Evolutionary conservation across 768 basidiomycete species (phyloP).

Genomic region (Tricholoma matsutake): DNA sequence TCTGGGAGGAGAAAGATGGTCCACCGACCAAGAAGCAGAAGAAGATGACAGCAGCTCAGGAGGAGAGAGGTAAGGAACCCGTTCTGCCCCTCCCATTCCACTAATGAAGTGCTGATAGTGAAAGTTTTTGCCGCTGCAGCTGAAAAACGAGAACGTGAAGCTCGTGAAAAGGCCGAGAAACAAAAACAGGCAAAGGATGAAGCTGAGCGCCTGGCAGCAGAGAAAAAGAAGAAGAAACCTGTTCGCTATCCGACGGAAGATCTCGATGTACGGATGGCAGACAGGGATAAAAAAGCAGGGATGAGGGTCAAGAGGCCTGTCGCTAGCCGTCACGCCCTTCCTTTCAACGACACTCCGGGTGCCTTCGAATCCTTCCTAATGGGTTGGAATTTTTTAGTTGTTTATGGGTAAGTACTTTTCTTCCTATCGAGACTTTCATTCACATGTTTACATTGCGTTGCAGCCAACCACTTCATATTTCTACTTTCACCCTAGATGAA

Average conservation of each 20-base stretch:
- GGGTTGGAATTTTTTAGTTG: slow-evolving; percentile 92
- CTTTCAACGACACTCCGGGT: slow-evolving; percentile 62
- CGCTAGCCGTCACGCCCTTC: slow-evolving; percentile 58
- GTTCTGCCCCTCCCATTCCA: slow-evolving; percentile 4
- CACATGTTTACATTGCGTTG: slow-evolving; percentile 5
- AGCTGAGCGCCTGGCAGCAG: slow-evolving; percentile 65
- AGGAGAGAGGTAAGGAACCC: slow-evolving; percentile 59
- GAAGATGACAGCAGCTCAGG: slow-evolving; percentile 69
- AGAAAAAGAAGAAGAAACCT: slow-evolving; percentile 87
- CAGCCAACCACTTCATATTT: slow-evolving; percentile 85
- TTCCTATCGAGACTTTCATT: slow-evolving; percentile 4
- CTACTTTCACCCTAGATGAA: slow-evolving; percentile 90
- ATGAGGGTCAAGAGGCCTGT: slow-evolving; percentile 64
- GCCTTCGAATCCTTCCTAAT: slow-evolving; percentile 85
- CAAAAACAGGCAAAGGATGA: slow-evolving; percentile 66
- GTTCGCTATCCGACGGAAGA: slow-evolving; percentile 93
- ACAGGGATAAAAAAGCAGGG: slow-evolving; percentile 82
- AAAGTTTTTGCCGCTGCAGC: slow-evolving; percentile 32
- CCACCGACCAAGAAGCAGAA: slow-evolving; percentile 81
- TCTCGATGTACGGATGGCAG: slow-evolving; percentile 73
- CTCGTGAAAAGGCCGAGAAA: slow-evolving; percentile 65
- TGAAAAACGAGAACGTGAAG: slow-evolving; percentile 69
- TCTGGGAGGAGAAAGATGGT: slow-evolving; percentile 85
- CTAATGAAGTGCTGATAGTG: slow-evolving; percentile 19
- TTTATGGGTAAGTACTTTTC: slow-evolving; percentile 75